Evolutionary conservation across 2,329 filamentous ascomycete species (phyloP), one percentile per base, ranked within the genome.

Genomic region (Xenosphaeropsis pyriputrescens): DNA sequence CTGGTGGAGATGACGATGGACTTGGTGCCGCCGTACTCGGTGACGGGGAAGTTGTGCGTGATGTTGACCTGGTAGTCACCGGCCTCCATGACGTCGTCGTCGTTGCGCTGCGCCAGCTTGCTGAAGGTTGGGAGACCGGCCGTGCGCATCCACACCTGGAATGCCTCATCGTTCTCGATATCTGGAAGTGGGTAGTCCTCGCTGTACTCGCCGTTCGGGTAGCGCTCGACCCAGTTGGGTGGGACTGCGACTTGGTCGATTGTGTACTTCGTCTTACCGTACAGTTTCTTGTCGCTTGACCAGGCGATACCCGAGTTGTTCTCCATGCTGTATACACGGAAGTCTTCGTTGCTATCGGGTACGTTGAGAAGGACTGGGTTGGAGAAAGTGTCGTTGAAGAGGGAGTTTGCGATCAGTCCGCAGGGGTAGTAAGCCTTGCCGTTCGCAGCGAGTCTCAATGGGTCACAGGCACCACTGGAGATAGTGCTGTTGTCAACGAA

Each of bases 131-230:
- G 91, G 50, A 96, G 63, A 41, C 89, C 91, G 17, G 91, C 91
- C 2, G 93, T 93, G 50, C 91, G 78, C 91, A 98, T 98, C 91
- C 91, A 98, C 16, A 96, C 88, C 61, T 95, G 88, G 58, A 98
- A 93, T 32, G 77, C 75, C 57, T 94, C 82, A 61, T 85, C 79
- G 1, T 75, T 62, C 44, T 79, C 69, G 14, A 96, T 58, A 49
- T 91, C 61, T 0, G 86, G 85, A 16, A 85, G 76, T 2, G 71
- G 72, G 37, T 70, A 68, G 1, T 71, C 61, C 0, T 64, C 57
- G 3, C 71, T 78, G 54, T 94, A 94, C 54, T 94, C 94, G 43
- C 71, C 73, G 29, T 79, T 55, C 6, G 78, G 79, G 47, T 80
- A 94, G 41, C 74, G 70, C 11, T 68, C 52, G 14, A 62, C 56